A percentile compares a stretch with the other conserved stretches of the same genome.
These are phyloP conservation scores for Phytophthora colocasiae DNA, from an alignment of 352 stramenopile genomes.

Conservation along the genomic window DNA sequence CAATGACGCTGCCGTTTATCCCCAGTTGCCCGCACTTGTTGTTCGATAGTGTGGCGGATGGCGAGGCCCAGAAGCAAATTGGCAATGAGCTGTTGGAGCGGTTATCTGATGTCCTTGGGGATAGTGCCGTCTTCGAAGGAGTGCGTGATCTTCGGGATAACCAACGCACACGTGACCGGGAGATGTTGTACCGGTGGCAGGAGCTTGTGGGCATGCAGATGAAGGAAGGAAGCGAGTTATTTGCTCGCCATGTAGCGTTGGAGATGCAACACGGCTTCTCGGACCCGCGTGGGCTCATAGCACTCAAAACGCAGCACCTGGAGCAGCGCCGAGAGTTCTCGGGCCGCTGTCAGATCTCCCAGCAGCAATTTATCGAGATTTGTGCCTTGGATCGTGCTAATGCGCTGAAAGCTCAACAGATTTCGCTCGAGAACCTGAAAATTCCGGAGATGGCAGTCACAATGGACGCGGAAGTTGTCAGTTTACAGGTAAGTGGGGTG, in stretches of 20 bases:
- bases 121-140: conserved; percentile 73
- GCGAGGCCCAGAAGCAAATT: conserved; percentile 44
- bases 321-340: conserved; percentile 75
- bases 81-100: conserved; percentile 63
- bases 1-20: conserved; percentile 62
- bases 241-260: conserved; percentile 54
- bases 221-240: conserved; percentile 82
- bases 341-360: conserved; percentile 72
- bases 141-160: conserved; percentile 67
- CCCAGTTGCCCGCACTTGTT: conserved; percentile 66
- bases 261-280: conserved; percentile 56
- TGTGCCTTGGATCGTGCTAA: conserved; percentile 69
- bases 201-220: conserved; percentile 84
- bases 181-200: conserved; percentile 83
- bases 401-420: conserved; percentile 71
- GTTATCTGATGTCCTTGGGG: conserved; percentile 64
- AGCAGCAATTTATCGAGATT: conserved; percentile 84
- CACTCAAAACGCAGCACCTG: conserved; percentile 67
- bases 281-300: conserved; percentile 58
- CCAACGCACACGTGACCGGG: conserved; percentile 67
- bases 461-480: conserved; percentile 47
- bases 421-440: conserved; percentile 74
- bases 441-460: conserved; percentile 76
- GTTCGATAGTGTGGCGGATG: conserved; percentile 59
- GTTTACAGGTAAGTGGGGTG: conserved; percentile 52